A percentile compares a stretch with the other conserved stretches of the same genome.
Conservation (phyloP, 2,329 filamentous ascomycete genomes). For the Neurospora sp. region DNA sequence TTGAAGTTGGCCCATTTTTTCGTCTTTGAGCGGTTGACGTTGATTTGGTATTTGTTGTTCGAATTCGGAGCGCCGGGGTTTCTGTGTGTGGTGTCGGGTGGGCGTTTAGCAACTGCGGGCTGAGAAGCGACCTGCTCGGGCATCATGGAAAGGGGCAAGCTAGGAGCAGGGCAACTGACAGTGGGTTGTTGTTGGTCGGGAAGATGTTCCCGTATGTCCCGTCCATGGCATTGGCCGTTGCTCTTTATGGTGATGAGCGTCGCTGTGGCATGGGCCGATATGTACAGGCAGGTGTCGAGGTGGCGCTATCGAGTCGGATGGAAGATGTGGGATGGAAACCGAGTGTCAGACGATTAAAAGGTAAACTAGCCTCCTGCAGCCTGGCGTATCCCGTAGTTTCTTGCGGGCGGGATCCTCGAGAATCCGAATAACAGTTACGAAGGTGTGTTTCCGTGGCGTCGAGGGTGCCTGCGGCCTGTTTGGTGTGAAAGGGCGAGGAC, state of each 20-base stretch:
- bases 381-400: neutral
- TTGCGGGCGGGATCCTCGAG: neutral
- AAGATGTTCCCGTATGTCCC: conserved; percentile 23
- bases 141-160: neutral
- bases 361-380: neutral
- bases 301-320: neutral
- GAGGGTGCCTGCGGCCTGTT: neutral
- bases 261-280: neutral
- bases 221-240: conserved; percentile 15
- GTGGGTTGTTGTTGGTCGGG: conserved; percentile 15
- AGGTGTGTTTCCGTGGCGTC: neutral
- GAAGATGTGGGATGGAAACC: neutral
- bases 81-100: conserved; percentile 12
- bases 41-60: conserved; percentile 56
- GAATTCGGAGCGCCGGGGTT: conserved; percentile 14
- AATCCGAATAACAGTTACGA: neutral
- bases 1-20: conserved; percentile 94
- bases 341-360: neutral
- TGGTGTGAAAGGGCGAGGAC: neutral
- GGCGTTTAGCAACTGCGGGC: neutral
- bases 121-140: neutral
- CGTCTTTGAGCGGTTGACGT: conserved; percentile 81
- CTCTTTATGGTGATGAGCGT: neutral
- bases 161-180: conserved; percentile 13
- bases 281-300: neutral